Evolutionary conservation across 768 basidiomycete species (phyloP), one percentile per base, ranked within the genome.

Genomic region (Asterophora parasitica): DNA sequence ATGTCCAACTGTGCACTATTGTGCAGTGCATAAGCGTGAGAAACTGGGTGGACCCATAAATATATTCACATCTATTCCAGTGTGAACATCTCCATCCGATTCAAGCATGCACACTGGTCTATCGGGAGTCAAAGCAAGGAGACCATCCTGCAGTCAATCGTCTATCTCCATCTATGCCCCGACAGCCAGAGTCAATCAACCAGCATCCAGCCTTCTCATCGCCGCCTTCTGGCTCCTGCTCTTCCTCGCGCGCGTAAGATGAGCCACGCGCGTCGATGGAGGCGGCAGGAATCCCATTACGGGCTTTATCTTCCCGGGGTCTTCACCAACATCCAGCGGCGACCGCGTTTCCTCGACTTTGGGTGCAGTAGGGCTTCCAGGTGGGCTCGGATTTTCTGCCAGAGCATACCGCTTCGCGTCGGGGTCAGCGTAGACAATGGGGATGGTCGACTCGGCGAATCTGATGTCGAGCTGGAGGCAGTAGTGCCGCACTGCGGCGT

Each of bases 401-500:
- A 56, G 61, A 7, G 50, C 35, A 27, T 58, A 62, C 5, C 46
- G 56, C 23, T 58, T 51, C 13, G 63, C 65, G 13, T 61, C 55
- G 0, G 66, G 60, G 42, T 74, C 66, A 46, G 60, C 65, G 57
- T 71, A 81, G 34, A 75, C 69, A 53, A 91, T 58, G 9, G 88
- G 87, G 43, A 83, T 65, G 12, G 82, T 71, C 2, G 86, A 74
- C 56, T 79, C 74, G 64, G 70, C 72, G 53, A 77, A 80, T 16
- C 68, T 68, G 56, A 90, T 88, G 28, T 78, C 82, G 7, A 89
- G 76, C 58, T 86, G 78, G 45, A 72, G 77, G 58, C 78, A 85
- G 62, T 83, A 89, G 56, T 82, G 76, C 55, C 87, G 79, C 16
- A 81, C 82, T 1, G 88, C 88, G 7, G 85, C 85, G 58, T 88